Evolutionary conservation across 1,139 yeast genomes (phyloP).

Genomic region (Meyerozyma sp.): DNA sequence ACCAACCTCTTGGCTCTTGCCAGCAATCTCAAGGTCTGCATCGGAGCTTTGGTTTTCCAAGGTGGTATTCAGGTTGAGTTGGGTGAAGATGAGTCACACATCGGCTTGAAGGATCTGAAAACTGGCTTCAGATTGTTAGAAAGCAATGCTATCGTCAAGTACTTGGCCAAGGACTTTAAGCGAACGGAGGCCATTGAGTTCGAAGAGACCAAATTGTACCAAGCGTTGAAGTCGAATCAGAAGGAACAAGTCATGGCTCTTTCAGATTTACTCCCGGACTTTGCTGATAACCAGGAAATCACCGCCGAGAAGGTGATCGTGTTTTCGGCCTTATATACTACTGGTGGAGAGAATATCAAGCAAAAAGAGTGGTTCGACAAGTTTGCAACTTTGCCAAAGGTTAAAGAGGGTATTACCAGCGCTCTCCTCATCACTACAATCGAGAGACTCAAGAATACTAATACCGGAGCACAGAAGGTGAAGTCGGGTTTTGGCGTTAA

Average conservation of each 20-base stretch:
- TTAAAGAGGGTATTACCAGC: slow-evolving; percentile 31
- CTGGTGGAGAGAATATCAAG: slow-evolving; percentile 4
- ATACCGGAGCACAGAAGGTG: slow-evolving; percentile 55
- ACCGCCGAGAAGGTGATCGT: slow-evolving; percentile 42
- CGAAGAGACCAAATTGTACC: slow-evolving; percentile 31
- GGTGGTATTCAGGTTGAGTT: slow-evolving; percentile 24
- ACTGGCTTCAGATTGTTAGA: slow-evolving; percentile 55
- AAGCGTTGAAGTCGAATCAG: slow-evolving; percentile 26
- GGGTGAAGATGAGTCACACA: slow-evolving; percentile 27
- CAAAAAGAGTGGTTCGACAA: slow-evolving; percentile 35
- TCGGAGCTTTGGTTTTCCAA: slow-evolving; percentile 41
- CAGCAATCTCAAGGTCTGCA: slow-evolving; percentile 55
- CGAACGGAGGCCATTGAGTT: slow-evolving; percentile 15
- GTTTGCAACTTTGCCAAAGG: slow-evolving; percentile 30
- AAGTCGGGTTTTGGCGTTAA: slow-evolving; percentile 36
- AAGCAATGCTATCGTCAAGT: slow-evolving; percentile 79
- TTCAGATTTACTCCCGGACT: slow-evolving; percentile 4
- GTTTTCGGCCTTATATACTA: slow-evolving; percentile 34
- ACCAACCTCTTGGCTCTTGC: slow-evolving; percentile 30
- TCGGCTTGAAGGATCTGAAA: slow-evolving; percentile 29
- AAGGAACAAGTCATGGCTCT: slow-evolving; percentile 17
- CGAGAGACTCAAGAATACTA: slow-evolving; percentile 41
- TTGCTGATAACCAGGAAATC: slow-evolving; percentile 8
- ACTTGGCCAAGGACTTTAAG: slow-evolving; percentile 46
- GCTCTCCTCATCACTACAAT: slow-evolving; percentile 35